Evolutionary conservation across 352 stramenopile species (phyloP), one percentile per base, ranked within the genome.

Genomic region (Thraustochytrium sp.): DNA sequence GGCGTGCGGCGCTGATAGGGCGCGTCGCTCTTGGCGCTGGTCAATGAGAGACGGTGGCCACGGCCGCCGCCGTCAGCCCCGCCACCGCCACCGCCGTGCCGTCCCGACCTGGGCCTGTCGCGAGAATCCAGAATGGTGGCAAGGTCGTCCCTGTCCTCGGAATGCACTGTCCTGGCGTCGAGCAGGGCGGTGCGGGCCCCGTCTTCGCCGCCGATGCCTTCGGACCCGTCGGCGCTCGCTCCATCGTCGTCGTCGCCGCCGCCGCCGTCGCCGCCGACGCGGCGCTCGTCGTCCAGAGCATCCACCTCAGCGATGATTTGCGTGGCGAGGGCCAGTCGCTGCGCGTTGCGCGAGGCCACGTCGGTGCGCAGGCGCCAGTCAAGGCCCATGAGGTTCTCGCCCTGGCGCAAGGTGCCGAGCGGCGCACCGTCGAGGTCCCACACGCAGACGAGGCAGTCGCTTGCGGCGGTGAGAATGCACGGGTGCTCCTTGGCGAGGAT

Each of bases 381-480:
- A 0, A 87, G 87, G 40, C 80, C 82, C 21, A 86, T 87, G 3
- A 91, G 82, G 40, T 87, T 84, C 42, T 92, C 90, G 44, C 91
- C 91, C 76, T 95, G 91, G 85, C 91, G 92, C 16, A 95, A 84
- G 29, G 91, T 88, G 9, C 91, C 91, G 8, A 94, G 87, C 76
- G 89, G 92, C 44, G 91, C 89, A 46, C 91, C 90, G 38, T 74
- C 65, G 18, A 93, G 82, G 36, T 86, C 87, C 89, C 90, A 95
- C 72, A 95, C 86, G 61, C 92, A 90, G 31, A 94, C 91, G 51
- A 85, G 89, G 2, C 91, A 90, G 68, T 95, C 91, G 63, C 93
- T 93, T 16, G 90, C 93, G 37, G 90, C 91, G 34, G 91, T 92
- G 82, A 95, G 82, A 21, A 95, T 74, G 37, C 89, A 93, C 82